These are phyloP conservation scores for Ceraceosorus bombacis DNA, from an alignment of 1,284 basidiomycete species.

Conservation along the genomic window DNA sequence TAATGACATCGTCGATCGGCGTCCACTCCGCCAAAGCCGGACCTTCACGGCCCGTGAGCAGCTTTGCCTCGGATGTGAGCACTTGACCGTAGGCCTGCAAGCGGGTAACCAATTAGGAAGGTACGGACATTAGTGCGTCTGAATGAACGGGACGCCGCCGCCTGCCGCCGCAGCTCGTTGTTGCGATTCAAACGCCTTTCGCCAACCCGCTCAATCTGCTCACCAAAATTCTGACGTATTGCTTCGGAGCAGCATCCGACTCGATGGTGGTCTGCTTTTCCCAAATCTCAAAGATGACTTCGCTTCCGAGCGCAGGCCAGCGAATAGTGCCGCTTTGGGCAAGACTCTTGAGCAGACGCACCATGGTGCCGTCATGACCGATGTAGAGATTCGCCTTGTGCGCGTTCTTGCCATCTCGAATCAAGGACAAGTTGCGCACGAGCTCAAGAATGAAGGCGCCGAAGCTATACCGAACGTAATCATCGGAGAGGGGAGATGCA, in stretches of 20 bases:
- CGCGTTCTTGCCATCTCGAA: constrained; percentile 11
- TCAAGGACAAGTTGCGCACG: constrained; percentile 11
- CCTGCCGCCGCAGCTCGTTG: no score
- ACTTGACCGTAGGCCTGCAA: constrained; percentile 21
- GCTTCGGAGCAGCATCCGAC: not conserved
- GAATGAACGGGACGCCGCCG: no score
- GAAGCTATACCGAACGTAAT: constrained; percentile 29
- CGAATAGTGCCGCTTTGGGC: constrained; percentile 19
- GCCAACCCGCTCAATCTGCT: no score
- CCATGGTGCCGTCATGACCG: constrained; percentile 37
- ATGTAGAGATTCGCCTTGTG: constrained; percentile 23
- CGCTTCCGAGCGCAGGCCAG: constrained; percentile 27
- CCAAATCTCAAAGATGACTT: constrained; percentile 30
- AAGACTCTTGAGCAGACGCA: constrained; percentile 25
- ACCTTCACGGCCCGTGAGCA: not conserved
- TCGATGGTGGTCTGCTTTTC: constrained; percentile 8
- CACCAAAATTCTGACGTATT: no score
- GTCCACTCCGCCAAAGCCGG: constrained; percentile 14
- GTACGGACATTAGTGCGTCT: not conserved
- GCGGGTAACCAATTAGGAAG: constrained; percentile 10
- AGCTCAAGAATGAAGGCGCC: constrained; percentile 27
- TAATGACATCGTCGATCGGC: constrained; percentile 19
- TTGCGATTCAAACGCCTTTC: no score
- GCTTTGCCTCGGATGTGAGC: constrained; percentile 8
- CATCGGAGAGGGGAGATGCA: constrained; percentile 21